These are phyloP conservation scores for Melaleuca alternifolia DNA, from an alignment of 345 rosid genomes.

Conservation along the genomic window DNA sequence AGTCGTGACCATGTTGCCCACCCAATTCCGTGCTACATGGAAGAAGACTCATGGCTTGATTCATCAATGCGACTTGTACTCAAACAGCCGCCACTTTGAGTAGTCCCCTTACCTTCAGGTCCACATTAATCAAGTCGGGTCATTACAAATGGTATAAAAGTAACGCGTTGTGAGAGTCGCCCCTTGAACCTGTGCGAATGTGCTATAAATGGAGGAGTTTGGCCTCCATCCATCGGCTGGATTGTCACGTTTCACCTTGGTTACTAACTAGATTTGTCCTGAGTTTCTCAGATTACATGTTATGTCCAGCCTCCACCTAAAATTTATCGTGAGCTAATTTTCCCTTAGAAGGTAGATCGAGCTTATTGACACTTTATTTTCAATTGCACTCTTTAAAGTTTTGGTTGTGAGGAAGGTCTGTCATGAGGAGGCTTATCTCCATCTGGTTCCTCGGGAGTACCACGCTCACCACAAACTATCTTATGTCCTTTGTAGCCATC, in stretches of 20 bases:
- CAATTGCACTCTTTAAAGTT: background rate
- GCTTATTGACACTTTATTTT: background rate
- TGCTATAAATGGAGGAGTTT: background rate
- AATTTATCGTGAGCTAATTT: background rate
- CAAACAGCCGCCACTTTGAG: background rate
- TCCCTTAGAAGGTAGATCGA: background rate
- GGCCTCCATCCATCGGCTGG: rapidly evolving
- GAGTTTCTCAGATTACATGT: background rate
- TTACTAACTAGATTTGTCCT: background rate
- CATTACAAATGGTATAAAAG: background rate
- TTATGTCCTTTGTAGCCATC: background rate
- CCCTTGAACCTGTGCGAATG: background rate
- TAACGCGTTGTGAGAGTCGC: background rate
- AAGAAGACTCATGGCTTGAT: background rate
- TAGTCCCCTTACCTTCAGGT: background rate
- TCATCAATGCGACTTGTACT: background rate
- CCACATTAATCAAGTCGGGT: background rate
- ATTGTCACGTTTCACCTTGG: background rate
- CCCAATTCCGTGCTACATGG: background rate
- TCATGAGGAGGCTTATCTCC: background rate
- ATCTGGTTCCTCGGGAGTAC: background rate
- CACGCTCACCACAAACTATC: background rate
- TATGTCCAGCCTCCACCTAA: background rate
- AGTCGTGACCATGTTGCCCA: background rate
- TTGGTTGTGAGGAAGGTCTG: background rate